Evolutionary conservation across 225 moss, liverwort and hornwort species (phyloP).

Genomic region (Thuidium tamariscinum): DNA sequence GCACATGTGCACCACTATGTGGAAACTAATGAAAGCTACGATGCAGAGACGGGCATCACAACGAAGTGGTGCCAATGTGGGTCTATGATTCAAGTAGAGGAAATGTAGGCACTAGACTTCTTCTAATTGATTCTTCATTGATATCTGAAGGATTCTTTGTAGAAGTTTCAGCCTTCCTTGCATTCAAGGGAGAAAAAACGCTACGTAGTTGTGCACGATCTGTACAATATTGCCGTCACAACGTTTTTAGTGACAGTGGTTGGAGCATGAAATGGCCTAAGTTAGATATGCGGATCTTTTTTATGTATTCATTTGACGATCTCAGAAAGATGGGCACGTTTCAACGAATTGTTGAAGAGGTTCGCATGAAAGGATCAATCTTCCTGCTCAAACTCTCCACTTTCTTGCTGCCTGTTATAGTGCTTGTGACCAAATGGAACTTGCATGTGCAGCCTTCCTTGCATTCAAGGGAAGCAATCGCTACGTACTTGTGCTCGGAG

Average conservation of each 20-base stretch:
- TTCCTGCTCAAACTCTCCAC: not conserved
- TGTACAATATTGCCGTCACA: not conserved
- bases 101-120: slow-evolving; percentile 40
- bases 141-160: not conserved
- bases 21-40: slow-evolving; percentile 49
- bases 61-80: slow-evolving; percentile 77
- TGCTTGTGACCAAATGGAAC: not conserved
- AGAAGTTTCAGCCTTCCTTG: not conserved
- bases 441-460: not conserved
- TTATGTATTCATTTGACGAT: not conserved
- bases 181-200: not conserved
- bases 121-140: not conserved
- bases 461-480: not conserved
- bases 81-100: slow-evolving; percentile 62
- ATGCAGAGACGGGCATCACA: slow-evolving; percentile 57
- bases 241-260: not conserved
- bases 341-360: not conserved
- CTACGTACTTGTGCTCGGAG: not conserved
- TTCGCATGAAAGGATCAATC: not conserved
- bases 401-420: not conserved
- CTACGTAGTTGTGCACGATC: not conserved
- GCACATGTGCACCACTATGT: slow-evolving; percentile 57
- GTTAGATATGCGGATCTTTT: not conserved
- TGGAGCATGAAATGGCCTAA: not conserved
- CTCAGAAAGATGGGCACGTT: not conserved